Base-by-base conservation (phyloP, 108 stramenopile species). In the Nannochloropsis gaditana region DNA sequence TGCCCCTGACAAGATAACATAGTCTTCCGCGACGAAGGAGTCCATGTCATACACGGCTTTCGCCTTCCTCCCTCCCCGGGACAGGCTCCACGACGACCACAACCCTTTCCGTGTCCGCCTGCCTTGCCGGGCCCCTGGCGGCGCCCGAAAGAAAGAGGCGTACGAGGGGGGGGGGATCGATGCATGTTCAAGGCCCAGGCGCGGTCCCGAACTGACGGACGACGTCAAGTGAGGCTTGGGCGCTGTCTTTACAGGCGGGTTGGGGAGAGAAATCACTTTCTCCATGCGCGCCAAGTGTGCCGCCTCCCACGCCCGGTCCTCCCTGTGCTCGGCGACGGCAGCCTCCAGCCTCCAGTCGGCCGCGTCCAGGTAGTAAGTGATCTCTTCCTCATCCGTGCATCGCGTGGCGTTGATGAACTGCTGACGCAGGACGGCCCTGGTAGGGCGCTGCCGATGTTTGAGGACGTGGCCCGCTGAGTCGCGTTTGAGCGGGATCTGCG, bases 331-430 rank as follows among this genome's bases (percentile, higher is more conserved):
- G 19, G 59, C 6, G 59, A 73, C 8, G n/a, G 59, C 59, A n/a
- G 19, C 59, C 15, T 15, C 15, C 19, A 73, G 59, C 19, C n/a
- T 73, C 59, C 59, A 73, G 19, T 73, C 59, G 2, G 59, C 59
- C 4, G n/a, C 2, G 59, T 73, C 59, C 4, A 73, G 59, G 6
- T 73, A 73, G n/a, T 73, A 73, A 73, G 59, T 73, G 8, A 73
- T n/a, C 59, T 73, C 59, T 8, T 73, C 19, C 59, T 73, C 59
- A 73, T 73, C 59, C 59, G 59, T 73, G 59, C 59, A 73, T 73
- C n/a, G 15, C 19, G 59, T 73, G 0, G 8, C 59, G 59, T 73
- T 73, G 59, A n/a, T 73, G 59, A 73, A 73, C 19, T n/a, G 59
- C 59, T 73, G 59, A n/a, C 59, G 59, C 19, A 73, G 59, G 19